Base-by-base conservation (phyloP, 352 stramenopile species). In the Pythium myriotylum region DNA sequence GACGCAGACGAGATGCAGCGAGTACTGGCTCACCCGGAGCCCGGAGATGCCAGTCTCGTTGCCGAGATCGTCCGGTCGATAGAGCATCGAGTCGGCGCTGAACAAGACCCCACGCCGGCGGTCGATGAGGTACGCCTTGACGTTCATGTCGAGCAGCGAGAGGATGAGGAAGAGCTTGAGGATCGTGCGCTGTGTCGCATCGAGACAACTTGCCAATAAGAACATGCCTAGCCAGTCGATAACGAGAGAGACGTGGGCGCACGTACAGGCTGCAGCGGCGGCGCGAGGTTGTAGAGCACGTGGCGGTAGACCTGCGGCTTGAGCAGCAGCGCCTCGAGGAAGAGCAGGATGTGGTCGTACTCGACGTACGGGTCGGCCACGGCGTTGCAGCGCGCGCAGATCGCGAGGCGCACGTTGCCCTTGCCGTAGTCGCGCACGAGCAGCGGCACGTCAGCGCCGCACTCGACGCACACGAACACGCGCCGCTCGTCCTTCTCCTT, bases 281-380 rank as follows among this genome's bases (percentile, higher is more conserved):
- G 37, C 37, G 77, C 59, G 27, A 89, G 77, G 55, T 96, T 96
- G 70, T 84, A 89, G 35, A 96, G 76, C 32, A 94, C 67, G 64
- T 96, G 87, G 60, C 87, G 80, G 71, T 94, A 92, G 51, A 92
- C 87, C 69, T 90, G 79, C n/a, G 77, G 77, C 55, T 89, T 87
- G 65, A 93, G 80, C 51, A 94, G 78, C 53, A 96, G 78, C 22
- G 94, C 76, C 60, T 96, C 87, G 50, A 96, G 73, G 68, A 92
- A 91, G 47, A 94, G 79, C 69, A 96, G 59, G 16, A 94, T 72
- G 47, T 79, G 81, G 62, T 94, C 87, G 57, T 90, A 94, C 74
- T 96, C 87, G 67, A 96, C 85, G 63, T 96, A 96, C 65, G 91
- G 91, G 68, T 96, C 87, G 3, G 84, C 81, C 20, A 94, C 79